phyloP scores from a whole-genome alignment of 2,329 filamentous ascomycete genomes.

The Trichoderma sp. region DNA sequence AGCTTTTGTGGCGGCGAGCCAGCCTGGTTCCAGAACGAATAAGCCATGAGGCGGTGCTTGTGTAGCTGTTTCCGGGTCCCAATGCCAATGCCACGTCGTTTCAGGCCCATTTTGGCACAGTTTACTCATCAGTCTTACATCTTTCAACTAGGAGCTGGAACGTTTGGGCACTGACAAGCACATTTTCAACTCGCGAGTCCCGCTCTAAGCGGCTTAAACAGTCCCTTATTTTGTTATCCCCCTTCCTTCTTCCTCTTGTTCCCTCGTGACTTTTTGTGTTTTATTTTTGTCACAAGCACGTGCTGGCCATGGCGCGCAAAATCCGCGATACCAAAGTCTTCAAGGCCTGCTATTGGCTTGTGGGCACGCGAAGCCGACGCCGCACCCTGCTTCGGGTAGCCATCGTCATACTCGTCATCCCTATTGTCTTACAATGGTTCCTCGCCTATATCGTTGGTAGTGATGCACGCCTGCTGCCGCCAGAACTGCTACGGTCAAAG shows the following conservation, averaged over 20 bases:
- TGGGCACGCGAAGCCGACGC: conserved; percentile 27
- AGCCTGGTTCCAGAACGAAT: background rate
- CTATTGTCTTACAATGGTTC: conserved; percentile 38
- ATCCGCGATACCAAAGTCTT: background rate
- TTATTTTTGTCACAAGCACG: conserved; percentile 1
- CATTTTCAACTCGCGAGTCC: background rate
- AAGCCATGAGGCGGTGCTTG: background rate
- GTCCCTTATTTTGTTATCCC: background rate
- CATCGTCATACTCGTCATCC: conserved; percentile 25
- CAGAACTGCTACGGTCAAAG: conserved; percentile 36
- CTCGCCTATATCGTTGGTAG: conserved; percentile 40
- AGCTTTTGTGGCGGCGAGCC: conserved; percentile 9
- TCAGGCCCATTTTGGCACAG: background rate
- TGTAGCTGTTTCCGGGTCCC: background rate
- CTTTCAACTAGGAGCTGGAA: background rate
- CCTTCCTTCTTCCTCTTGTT: background rate
- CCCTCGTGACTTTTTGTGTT: background rate
- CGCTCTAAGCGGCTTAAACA: background rate
- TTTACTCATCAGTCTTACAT: conserved; percentile 9
- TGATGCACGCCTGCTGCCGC: conserved; percentile 40
- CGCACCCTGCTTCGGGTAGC: conserved; percentile 25
- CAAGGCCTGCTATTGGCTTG: conserved; percentile 23
- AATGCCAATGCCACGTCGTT: conserved; percentile 3
- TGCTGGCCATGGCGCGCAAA: conserved; percentile 10
- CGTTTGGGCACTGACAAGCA: background rate